Evolutionary conservation across 345 rosid species (phyloP), one percentile per base, ranked within the genome.

Genomic region (Hevea brasiliensis): DNA sequence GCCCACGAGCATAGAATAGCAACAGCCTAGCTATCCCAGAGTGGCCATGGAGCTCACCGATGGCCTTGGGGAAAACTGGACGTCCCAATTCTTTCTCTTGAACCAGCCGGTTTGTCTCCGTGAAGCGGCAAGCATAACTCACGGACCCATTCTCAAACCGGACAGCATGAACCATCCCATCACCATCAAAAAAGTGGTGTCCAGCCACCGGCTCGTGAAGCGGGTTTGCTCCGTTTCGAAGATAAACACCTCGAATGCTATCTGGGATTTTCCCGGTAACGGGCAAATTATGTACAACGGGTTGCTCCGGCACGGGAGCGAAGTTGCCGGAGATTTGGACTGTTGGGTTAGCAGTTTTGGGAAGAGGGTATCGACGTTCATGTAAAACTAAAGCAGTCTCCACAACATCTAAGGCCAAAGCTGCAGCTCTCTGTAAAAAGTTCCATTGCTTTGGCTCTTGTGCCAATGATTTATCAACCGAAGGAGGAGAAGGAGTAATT

Each of bases 11-110:
- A 67, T 85, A 89, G 82, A 92, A 92, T 5, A 92, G 87, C 72
- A 92, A 77, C 37, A 92, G 84, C 37, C 93, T 76, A 4, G 94
- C 96, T 41, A 92, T 90, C 29, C 98, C 98, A 21, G 90, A 88
- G 81, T 90, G 96, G 9, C 98, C 96, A 65, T 92, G 98, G 67
- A 92, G 94, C 79, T 92, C 98, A 18, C 98, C 98, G 32, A 92
- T 88, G 67, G 92, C 94, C 61, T 92, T 92, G 3, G 98, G 96
- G 71, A 90, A 92, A 72, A 92, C 80, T 1, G 98, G 91, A 32
- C 86, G 88, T 44, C 94, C 96, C 27, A 90, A 59, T 15, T 77
- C 67, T 42, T 87, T 82, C 51, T 92, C 98, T 62, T 92, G 96
- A 44, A 88, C 80, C n/a, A 90, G 67, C 9, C 96, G 87, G 78